Conservation (phyloP, 2,329 filamentous ascomycete species). For the Gnomoniopsis smithogilvyi region DNA sequence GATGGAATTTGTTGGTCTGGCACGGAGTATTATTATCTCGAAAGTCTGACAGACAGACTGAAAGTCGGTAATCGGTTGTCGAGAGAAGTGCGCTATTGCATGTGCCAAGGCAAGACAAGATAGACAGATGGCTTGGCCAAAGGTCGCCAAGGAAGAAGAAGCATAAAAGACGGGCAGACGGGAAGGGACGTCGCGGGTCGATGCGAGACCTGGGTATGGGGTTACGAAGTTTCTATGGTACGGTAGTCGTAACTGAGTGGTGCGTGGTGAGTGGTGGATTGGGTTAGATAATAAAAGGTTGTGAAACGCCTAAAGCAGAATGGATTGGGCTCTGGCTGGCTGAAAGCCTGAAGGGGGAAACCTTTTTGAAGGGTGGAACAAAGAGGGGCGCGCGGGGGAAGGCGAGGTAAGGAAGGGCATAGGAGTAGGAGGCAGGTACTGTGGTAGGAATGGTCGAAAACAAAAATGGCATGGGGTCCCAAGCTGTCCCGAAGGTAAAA, state of each 20-base stretch:
- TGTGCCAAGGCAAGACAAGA: constrained; percentile 29
- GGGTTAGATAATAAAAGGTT: too few species aligned
- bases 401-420: too few species aligned
- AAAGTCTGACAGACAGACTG: neutral
- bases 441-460: too few species aligned
- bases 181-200: constrained; percentile 11
- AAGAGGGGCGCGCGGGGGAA: too few species aligned
- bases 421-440: too few species aligned
- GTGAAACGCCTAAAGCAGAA: too few species aligned
- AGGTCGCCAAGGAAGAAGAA: constrained; percentile 17
- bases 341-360: too few species aligned
- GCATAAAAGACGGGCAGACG: constrained; percentile 12
- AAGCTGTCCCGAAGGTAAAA: too few species aligned
- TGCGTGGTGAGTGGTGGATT: neutral
- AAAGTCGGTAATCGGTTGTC: neutral
- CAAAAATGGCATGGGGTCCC: too few species aligned
- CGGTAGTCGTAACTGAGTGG: neutral
- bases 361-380: too few species aligned
- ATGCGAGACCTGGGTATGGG: constrained; percentile 4
- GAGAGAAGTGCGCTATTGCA: constrained; percentile 22
- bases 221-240: neutral
- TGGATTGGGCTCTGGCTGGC: too few species aligned
- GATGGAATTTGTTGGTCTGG: neutral
- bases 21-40: constrained; percentile 18
- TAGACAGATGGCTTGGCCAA: constrained; percentile 18